Base-by-base conservation (phyloP, 2,329 filamentous ascomycete genomes). In the Zalaria sp. region DNA sequence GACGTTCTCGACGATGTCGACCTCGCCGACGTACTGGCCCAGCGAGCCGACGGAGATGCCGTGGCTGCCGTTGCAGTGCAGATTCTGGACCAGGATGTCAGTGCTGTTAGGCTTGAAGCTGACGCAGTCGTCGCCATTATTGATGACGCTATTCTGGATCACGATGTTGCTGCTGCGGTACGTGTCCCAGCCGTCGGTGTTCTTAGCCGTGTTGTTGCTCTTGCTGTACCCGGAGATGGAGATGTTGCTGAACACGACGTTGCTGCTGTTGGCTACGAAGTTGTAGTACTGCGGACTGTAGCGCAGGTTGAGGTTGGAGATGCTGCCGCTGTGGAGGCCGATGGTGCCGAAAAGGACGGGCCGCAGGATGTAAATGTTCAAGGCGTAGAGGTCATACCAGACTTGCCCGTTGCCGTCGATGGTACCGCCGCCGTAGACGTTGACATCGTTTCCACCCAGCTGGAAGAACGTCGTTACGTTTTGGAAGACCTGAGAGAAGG, bases 21-120 rank as follows among this genome's bases (percentile, higher is more conserved):
- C 71, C 47, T 77, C 69, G 25, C 67, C 70, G 10, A 62, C 52
- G 53, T 84, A 83, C 57, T 84, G 79, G 25, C 80, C 80, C 0
- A 84, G 63, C 0, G 76, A 81, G 5, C 81, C 81, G n/a, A 83
- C 77, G 6, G 73, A 78, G 49, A 84, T 83, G 34, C 81, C 81
- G 52, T 84, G 80, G 3, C 76, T 81, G 29, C 79, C 78, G 51
- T 79, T 79, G 60, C 80, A 84, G 45, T 66, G 61, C 3, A 84
- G 61, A 46, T 78, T 77, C 54, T 83, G 78, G 4, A 83, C 71
- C 3, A 83, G 57, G 5, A 83, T 73, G 47, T 81, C 71, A 35
- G 77, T 83, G 50, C 71, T 77, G 56, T 83, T 84, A 11, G 79
- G 79, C 59, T 84, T 84, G 68, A 84, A 83, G 0, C 77, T 78